These are phyloP conservation scores for Cyberlindnera euphorbiae DNA, from an alignment of 805 yeast genomes.

Conservation along the genomic window DNA sequence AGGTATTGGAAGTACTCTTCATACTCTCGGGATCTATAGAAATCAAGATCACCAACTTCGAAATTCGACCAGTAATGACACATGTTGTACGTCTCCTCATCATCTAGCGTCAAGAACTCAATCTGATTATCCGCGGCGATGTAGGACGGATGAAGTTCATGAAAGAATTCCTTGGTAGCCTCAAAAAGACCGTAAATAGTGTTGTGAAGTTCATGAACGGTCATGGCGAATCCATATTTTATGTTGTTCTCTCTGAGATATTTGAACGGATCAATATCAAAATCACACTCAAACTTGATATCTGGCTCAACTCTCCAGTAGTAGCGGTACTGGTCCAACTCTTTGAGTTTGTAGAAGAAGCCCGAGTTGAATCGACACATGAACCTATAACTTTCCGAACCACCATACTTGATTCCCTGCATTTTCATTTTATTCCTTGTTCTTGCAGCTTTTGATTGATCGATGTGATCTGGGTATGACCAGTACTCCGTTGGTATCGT, in stretches of 20 bases:
- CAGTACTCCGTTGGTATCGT: conserved; percentile 54
- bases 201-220: conserved; percentile 55
- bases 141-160: conserved; percentile 37
- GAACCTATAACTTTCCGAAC: conserved; percentile 60
- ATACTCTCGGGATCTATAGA: conserved; percentile 57
- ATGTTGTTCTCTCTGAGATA: conserved; percentile 51
- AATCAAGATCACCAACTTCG: conserved; percentile 67
- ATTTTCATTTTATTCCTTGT: conserved; percentile 40
- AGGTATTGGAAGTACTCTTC: conserved; percentile 54
- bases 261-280: conserved; percentile 58
- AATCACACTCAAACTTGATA: conserved; percentile 54
- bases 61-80: conserved; percentile 86
- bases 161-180: conserved; percentile 44
- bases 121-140: conserved; percentile 48
- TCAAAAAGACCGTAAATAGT: conserved; percentile 66
- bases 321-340: conserved; percentile 55
- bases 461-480: conserved; percentile 62
- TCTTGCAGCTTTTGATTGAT: conserved; percentile 40
- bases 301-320: conserved; percentile 81
- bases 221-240: conserved; percentile 62
- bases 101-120: conserved; percentile 59
- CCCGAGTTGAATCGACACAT: conserved; percentile 51
- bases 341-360: conserved; percentile 58
- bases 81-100: conserved; percentile 59
- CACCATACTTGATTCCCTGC: conserved; percentile 50